Percentiles rank a stretch among this genome's conserved stretches.
Evolutionary conservation across 2,329 filamentous ascomycete species (phyloP).

Genomic region (Lasiodiplodia sp.): DNA sequence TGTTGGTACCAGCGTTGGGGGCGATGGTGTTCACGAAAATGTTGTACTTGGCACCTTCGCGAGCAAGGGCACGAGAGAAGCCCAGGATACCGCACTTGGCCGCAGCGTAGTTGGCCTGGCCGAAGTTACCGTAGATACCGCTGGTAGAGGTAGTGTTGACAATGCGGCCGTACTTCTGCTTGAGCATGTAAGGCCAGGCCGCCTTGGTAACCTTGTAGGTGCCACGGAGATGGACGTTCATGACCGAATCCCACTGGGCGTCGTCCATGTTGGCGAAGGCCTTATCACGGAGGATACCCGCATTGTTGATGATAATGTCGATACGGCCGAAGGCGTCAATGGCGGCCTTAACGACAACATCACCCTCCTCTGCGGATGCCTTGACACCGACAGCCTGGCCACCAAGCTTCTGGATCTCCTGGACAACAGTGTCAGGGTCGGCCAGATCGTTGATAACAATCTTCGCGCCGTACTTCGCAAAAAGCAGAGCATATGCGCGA

Average conservation of each 20-base stretch:
- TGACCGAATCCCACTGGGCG: slow-evolving; percentile 86
- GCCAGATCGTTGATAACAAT: slow-evolving; percentile 96
- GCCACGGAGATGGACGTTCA: slow-evolving; percentile 90
- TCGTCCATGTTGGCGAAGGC: slow-evolving; percentile 98
- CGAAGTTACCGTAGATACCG: slow-evolving; percentile 99
- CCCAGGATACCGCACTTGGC: slow-evolving; percentile 79
- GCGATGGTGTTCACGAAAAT: slow-evolving; percentile 98
- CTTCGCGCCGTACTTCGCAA: slow-evolving; percentile 82
- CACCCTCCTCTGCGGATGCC: slow-evolving; percentile 91
- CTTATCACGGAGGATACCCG: slow-evolving; percentile 96
- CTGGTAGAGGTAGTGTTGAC: slow-evolving; percentile 97
- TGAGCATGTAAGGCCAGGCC: slow-evolving; percentile 95
- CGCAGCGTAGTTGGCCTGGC: slow-evolving; percentile 96
- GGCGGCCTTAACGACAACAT: slow-evolving; percentile 87
- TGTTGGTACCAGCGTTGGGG: slow-evolving; percentile 93
- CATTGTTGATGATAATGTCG: slow-evolving; percentile 97
- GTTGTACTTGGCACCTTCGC: slow-evolving; percentile 96
- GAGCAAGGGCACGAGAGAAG: slow-evolving; percentile 89
- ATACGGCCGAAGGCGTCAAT: slow-evolving; percentile 94
- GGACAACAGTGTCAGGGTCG: slow-evolving; percentile 87
- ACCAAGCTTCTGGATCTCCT: slow-evolving; percentile 88
- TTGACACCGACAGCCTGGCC: slow-evolving; percentile 93
- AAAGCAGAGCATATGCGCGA: slow-evolving; percentile 86
- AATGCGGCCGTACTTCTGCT: slow-evolving; percentile 97
- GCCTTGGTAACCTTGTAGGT: slow-evolving; percentile 98